phyloP scores from a whole-genome alignment of 2,329 filamentous ascomycete genomes.

The Orbilia oligospora region DNA sequence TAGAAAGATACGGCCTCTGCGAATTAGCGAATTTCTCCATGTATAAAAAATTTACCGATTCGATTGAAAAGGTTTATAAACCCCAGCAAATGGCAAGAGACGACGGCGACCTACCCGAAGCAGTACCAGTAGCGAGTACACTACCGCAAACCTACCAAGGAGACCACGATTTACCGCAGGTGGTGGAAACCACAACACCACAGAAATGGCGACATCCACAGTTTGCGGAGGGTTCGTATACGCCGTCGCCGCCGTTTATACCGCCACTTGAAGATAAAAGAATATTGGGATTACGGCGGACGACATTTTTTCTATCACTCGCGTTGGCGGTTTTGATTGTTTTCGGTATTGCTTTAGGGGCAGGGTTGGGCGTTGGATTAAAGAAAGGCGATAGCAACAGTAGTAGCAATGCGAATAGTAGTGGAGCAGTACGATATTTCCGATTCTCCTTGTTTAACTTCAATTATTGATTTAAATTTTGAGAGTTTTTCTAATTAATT shows the following conservation, averaged over 20 bases:
- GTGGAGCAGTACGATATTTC: slow-evolving; percentile 8
- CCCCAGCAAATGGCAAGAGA: slow-evolving; percentile 6
- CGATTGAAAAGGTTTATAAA: background rate
- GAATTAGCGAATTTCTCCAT: slow-evolving; percentile 10
- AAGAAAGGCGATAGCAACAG: background rate
- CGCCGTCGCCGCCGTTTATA: slow-evolving; percentile 39
- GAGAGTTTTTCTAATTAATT: background rate
- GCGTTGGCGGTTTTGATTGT: slow-evolving; percentile 36
- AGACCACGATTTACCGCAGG: slow-evolving; percentile 31
- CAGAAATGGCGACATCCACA: slow-evolving; percentile 42
- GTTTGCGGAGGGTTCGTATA: slow-evolving; percentile 20
- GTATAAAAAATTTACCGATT: background rate
- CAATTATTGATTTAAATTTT: too few relatives aligned
- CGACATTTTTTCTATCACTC: slow-evolving; percentile 37
- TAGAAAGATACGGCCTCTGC: background rate
- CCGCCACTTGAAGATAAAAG: slow-evolving; percentile 24
- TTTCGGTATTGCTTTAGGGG: slow-evolving; percentile 47
- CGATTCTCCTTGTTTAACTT: too few relatives aligned
- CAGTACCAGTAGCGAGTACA: slow-evolving; percentile 33
- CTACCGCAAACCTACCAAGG: slow-evolving; percentile 34
- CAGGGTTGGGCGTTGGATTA: slow-evolving; percentile 38
- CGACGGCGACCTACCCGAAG: slow-evolving; percentile 35
- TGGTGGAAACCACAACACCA: slow-evolving; percentile 7
- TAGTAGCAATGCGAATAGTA: background rate
- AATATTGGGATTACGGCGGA: slow-evolving; percentile 39